Evolutionary conservation across 306 rosid genomes (phyloP).

Genomic region (Glycyrrhiza uralensis): DNA sequence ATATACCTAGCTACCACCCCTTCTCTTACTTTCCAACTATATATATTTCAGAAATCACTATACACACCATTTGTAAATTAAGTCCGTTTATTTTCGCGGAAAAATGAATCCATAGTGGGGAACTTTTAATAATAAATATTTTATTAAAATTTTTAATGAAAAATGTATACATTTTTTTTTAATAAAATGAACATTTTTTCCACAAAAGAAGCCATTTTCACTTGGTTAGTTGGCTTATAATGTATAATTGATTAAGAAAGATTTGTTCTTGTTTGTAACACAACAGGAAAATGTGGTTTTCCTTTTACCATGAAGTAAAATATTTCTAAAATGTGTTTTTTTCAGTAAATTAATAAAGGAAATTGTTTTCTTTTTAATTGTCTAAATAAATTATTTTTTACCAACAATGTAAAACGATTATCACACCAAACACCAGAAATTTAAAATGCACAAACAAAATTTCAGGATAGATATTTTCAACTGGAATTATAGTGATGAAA

Average conservation of each 20-base stretch:
- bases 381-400: not conserved
- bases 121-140: not conserved
- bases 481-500: not conserved
- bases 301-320: not conserved
- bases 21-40: slow-evolving; percentile 20
- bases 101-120: not conserved
- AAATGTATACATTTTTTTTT: not conserved
- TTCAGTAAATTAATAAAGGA: not conserved
- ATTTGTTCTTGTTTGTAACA: not conserved
- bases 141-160: not conserved
- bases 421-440: not conserved
- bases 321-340: not conserved
- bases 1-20: slow-evolving; percentile 30
- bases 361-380: not conserved
- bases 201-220: not conserved
- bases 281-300: not conserved
- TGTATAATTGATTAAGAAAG: not conserved
- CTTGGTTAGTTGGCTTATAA: not conserved
- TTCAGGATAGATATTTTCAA: not conserved
- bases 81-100: not conserved
- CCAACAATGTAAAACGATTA: not conserved
- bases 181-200: not conserved
- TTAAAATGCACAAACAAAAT: not conserved
- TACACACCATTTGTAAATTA: not conserved
- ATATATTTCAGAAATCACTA: not conserved